Percentiles rank a stretch among this genome's conserved stretches.
These are phyloP conservation scores for Talaromyces proteolyticus DNA, from an alignment of 495 filamentous ascomycete species.

Conservation along the genomic window DNA sequence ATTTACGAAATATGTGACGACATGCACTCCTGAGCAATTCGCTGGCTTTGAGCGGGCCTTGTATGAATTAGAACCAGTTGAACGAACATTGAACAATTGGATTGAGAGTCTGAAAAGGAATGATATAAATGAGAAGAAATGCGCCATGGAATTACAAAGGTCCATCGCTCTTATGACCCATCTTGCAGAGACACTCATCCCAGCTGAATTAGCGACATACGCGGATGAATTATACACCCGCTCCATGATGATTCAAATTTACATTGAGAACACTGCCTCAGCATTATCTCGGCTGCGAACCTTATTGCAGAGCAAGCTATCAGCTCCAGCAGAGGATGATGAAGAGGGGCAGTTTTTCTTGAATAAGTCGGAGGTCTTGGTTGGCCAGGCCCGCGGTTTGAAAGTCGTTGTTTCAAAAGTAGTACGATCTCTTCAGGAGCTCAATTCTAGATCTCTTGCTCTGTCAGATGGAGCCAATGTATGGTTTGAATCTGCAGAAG, in stretches of 20 bases:
- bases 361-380: conserved; percentile 64
- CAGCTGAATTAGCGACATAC: conserved; percentile 64
- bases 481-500: conserved; percentile 56
- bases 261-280: conserved; percentile 71
- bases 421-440: conserved; percentile 68
- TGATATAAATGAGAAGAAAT: conserved; percentile 79
- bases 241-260: conserved; percentile 71
- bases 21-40: conserved; percentile 74
- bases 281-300: conserved; percentile 56
- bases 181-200: conserved; percentile 74
- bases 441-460: conserved; percentile 71
- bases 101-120: conserved; percentile 77
- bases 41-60: conserved; percentile 65
- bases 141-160: conserved; percentile 69
- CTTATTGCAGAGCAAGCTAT: conserved; percentile 58
- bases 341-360: conserved; percentile 62
- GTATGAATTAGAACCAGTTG: conserved; percentile 89
- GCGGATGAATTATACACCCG: conserved; percentile 74
- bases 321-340: conserved; percentile 33
- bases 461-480: conserved; percentile 50
- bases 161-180: conserved; percentile 81
- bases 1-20: conserved; percentile 71
- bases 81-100: conserved; percentile 83
- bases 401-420: conserved; percentile 84
- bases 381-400: conserved; percentile 69